Base-by-base conservation (phyloP, 805 yeast species). In the Jamesozyma rosinii region DNA sequence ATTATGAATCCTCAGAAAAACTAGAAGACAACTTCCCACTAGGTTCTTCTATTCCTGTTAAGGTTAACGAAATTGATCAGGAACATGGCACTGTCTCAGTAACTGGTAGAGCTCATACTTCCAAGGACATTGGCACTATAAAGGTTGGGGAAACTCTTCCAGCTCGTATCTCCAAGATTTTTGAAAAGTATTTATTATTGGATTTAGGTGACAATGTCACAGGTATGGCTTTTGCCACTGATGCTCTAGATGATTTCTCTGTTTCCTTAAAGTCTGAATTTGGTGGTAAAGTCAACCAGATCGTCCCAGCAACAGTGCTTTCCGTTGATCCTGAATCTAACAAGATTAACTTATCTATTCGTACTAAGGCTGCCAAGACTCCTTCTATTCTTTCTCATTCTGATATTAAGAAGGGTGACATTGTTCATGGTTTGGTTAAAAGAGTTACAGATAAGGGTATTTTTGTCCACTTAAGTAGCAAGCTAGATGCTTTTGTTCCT, bases 341-440 rank as follows among this genome's bases (percentile, higher is more conserved):
- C 42, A 80, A 75, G 58, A 66, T 84, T 39, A 70, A 72, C 35
- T 82, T 86, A 22, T 76, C 86, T 1, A 67, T 86, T 48, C 74
- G 95, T 50, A 66, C 76, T 15, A 52, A 60, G 1, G 57, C 60
- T 5, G 70, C 79, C 11, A 68, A 64, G 42, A 82, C 81, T 52
- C 76, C 70, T 52, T 54, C 63, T 5, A 71, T 83, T 35, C 55
- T 55, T 8, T 58, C 77, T 2, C 57, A 69, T 33, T 59, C 68
- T 4, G 89, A 83, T 49, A 57, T 88, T 46, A 65, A 68, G 39
- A 71, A 75, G 43, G 95, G 95, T 34, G 81, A 78, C 45, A 71
- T 86, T 54, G 79, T 89, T 35, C 75, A 79, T 50, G 97, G 95
- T n/a, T 82, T 81, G 50, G 76, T 90, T 42, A 82, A 79, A 57